Base-by-base conservation (phyloP, 768 basidiomycete species). In the Botryobasidium botryosum region DNA sequence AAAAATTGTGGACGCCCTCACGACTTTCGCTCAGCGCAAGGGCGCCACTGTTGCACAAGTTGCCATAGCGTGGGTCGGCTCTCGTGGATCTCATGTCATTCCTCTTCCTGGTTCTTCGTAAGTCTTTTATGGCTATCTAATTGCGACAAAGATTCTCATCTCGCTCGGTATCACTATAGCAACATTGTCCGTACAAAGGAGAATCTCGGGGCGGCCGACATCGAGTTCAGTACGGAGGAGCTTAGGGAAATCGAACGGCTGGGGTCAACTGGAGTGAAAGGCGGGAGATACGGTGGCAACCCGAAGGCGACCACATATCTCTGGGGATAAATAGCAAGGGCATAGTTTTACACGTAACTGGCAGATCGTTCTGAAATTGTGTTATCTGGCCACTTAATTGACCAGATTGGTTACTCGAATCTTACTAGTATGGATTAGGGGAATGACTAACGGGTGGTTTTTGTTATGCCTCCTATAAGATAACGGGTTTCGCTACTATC, bases 171-270 rank as follows among this genome's bases (percentile, higher is more conserved):
- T n/a, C n/a, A n/a, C n/a, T n/a, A n/a, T 18, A 57, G 55, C 46
- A 67, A 65, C 37, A 55, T 60, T 39, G 56, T 62, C 2, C 62
- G 69, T 25, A 66, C 69, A 13, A 49, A 62, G 29, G 68, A 74
- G 51, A 70, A 70, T 38, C 56, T 66, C 42, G 55, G 55, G 13
- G 67, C 65, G 0, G 65, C 63, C 28, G 58, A 68, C 28, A 54
- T 75, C 26, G 54, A 51, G 29, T 58, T 76, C 26, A 55, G 62
- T 12, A 49, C 57, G 3, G 58, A 59, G 5, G 74, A 74, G 37
- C 35, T 64, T 36, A 51, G 57, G 40, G 61, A 63, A 41, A 62
- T 75, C 36, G 55, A 62, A 17, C 53, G 47, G 6, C 52, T 58
- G 29, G 56, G 60, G 2, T n/a, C n/a, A n/a, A n/a, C n/a, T n/a